Percentiles rank a stretch among this genome's conserved stretches.
Evolutionary conservation across 2,329 filamentous ascomycete species (phyloP).

Genomic region (Pseudocercospora fuligena): DNA sequence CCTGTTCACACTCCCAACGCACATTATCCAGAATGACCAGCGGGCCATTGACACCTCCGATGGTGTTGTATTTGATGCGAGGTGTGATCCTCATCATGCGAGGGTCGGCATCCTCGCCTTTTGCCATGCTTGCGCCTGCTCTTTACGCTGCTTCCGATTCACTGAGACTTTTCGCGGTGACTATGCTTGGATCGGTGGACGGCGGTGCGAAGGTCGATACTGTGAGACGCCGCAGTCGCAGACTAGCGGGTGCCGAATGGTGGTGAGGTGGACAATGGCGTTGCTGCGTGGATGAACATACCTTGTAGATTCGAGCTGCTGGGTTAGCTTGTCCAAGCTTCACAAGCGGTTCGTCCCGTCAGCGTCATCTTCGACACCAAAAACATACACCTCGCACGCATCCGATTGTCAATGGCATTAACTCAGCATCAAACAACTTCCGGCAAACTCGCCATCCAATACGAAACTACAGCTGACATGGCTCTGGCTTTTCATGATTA

Average conservation of each 20-base stretch:
- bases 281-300: background rate
- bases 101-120: slow-evolving; percentile 46
- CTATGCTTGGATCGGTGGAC: background rate
- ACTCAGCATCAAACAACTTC: background rate
- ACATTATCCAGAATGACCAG: slow-evolving; percentile 98
- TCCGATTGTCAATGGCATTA: background rate
- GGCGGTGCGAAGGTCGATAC: background rate
- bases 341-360: background rate
- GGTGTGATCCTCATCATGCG: slow-evolving; percentile 66
- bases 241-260: background rate
- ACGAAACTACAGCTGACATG: background rate
- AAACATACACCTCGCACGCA: background rate
- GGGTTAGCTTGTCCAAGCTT: background rate
- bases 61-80: slow-evolving; percentile 93
- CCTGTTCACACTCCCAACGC: slow-evolving; percentile 43
- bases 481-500: background rate
- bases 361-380: background rate
- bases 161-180: background rate
- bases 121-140: slow-evolving; percentile 37
- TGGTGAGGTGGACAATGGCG: background rate
- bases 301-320: no score
- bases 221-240: background rate
- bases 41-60: slow-evolving; percentile 96
- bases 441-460: background rate
- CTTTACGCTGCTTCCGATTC: background rate